Percentiles rank a stretch among this genome's conserved stretches.
Conservation (phyloP, 495 filamentous ascomycete genomes). For the Daldinia concentrica region DNA sequence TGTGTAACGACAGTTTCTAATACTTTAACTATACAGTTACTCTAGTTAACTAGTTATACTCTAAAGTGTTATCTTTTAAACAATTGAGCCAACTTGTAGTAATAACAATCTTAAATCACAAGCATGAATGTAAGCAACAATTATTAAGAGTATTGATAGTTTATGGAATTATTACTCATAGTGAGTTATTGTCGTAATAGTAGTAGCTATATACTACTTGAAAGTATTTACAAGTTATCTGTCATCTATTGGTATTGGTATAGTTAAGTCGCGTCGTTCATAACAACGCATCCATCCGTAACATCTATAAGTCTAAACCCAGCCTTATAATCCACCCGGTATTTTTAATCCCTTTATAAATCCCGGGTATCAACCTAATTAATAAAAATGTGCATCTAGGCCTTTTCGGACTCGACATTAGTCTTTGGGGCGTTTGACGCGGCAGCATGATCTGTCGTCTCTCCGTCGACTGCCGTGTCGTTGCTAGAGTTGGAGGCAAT, state of each 20-base stretch:
- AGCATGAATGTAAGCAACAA: background rate
- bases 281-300: slow-evolving; percentile 15
- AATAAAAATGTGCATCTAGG: slow-evolving; percentile 11
- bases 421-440: slow-evolving; percentile 38
- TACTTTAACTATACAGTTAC: background rate
- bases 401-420: slow-evolving; percentile 33
- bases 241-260: slow-evolving; percentile 4
- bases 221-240: slow-evolving; percentile 26
- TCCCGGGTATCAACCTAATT: background rate
- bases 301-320: slow-evolving; percentile 26
- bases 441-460: slow-evolving; percentile 39
- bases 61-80: too few species aligned
- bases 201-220: slow-evolving; percentile 1
- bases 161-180: background rate
- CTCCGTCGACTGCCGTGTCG: slow-evolving; percentile 31
- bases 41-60: too few species aligned
- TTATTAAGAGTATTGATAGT: background rate
- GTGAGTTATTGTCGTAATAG: background rate
- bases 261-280: background rate
- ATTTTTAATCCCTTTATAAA: background rate
- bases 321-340: slow-evolving; percentile 7
- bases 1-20: background rate
- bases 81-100: background rate
- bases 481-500: slow-evolving; percentile 35
- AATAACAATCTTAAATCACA: background rate